Conservation (phyloP, 176 grass and related monocot genomes). For the Lolium rigidum region DNA sequence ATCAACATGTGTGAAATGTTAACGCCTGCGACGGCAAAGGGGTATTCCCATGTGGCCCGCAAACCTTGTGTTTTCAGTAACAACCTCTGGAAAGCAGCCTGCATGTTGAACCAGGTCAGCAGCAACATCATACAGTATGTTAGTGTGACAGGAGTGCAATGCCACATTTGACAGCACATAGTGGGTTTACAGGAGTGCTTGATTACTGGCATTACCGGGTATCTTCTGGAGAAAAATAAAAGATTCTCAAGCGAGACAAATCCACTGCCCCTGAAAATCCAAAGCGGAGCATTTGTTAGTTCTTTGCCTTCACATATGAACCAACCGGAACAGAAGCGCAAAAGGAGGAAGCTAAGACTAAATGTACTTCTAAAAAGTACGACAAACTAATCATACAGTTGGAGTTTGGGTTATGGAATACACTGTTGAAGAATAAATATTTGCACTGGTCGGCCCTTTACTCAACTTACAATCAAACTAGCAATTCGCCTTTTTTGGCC, state of each 20-base stretch:
- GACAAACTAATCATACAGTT: background rate
- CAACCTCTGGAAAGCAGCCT: conserved; percentile 83
- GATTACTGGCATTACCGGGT: conserved; percentile 60
- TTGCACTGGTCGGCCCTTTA: background rate
- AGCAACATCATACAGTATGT: conserved; percentile 8
- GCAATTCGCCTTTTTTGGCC: background rate
- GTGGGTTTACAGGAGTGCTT: background rate
- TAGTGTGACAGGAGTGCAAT: background rate
- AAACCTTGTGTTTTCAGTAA: conserved; percentile 81
- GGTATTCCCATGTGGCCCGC: conserved; percentile 86
- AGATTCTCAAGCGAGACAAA: conserved; percentile 88
- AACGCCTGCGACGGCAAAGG: conserved; percentile 83
- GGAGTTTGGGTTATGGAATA: background rate
- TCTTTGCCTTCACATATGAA: background rate
- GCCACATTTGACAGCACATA: conserved; percentile 17
- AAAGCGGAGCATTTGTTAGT: background rate
- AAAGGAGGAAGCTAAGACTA: background rate
- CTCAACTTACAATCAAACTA: background rate
- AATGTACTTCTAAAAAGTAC: background rate
- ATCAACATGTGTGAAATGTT: conserved; percentile 96
- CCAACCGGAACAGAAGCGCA: background rate
- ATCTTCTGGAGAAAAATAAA: conserved; percentile 69
- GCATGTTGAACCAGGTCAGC: conserved; percentile 33
- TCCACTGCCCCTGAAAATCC: conserved; percentile 76
- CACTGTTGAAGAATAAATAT: background rate